These are phyloP conservation scores for Umbelopsis sp. DNA, from an alignment of 192 early-diverging fungal species.

Conservation along the genomic window DNA sequence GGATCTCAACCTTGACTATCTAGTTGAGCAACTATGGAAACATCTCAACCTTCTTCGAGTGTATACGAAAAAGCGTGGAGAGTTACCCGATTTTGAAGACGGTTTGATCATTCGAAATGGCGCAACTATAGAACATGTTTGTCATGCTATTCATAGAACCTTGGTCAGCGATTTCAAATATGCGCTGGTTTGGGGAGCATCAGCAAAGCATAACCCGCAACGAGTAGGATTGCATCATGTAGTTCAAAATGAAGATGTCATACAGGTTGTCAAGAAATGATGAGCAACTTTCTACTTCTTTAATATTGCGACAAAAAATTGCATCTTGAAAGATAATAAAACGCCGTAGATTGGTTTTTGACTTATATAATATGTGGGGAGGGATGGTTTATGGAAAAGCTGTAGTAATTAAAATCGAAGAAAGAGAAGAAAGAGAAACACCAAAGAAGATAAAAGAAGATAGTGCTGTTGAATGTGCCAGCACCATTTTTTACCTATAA, in stretches of 20 bases:
- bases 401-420: background rate
- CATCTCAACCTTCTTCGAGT: conserved; percentile 87
- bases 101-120: conserved; percentile 87
- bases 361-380: no score
- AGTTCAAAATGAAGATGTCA: conserved; percentile 93
- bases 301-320: background rate
- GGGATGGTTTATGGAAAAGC: no score
- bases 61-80: conserved; percentile 96
- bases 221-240: conserved; percentile 84
- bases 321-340: background rate
- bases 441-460: background rate
- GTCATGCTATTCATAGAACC: conserved; percentile 87
- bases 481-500: background rate
- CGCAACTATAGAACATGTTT: conserved; percentile 82
- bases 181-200: conserved; percentile 94
- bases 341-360: background rate
- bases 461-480: background rate
- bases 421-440: background rate
- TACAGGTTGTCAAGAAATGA: conserved; percentile 76
- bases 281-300: background rate
- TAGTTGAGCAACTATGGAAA: conserved; percentile 92
- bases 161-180: conserved; percentile 89
- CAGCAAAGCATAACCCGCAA: conserved; percentile 97
- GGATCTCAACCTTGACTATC: conserved; percentile 90
- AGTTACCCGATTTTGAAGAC: conserved; percentile 92